A percentile compares a stretch with the other conserved stretches of the same genome.
These are phyloP conservation scores for Talaromyces verruculosus DNA, from an alignment of 2,329 filamentous ascomycete genomes.

Conservation along the genomic window DNA sequence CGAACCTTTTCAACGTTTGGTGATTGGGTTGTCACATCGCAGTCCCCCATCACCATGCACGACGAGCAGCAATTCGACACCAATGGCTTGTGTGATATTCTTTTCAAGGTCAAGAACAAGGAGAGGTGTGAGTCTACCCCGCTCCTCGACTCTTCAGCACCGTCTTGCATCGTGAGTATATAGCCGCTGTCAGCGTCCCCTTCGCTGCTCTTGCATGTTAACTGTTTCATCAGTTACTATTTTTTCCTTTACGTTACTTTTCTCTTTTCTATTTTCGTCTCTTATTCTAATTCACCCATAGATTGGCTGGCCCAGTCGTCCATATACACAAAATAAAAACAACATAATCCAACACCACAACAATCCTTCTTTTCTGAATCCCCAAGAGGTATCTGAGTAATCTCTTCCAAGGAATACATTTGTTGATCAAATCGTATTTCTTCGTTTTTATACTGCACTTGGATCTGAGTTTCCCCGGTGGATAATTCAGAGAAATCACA, in stretches of 20 bases:
- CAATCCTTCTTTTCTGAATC: conserved; percentile 24
- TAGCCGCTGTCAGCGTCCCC: conserved; percentile 32
- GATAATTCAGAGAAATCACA: conserved; percentile 19
- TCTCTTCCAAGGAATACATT: conserved; percentile 27
- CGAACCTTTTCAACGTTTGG: background rate
- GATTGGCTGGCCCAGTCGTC: conserved; percentile 48
- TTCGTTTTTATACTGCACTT: conserved; percentile 13
- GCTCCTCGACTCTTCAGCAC: conserved; percentile 19
- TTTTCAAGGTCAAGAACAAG: background rate
- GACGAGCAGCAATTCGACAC: conserved; percentile 11
- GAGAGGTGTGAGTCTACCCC: conserved; percentile 10
- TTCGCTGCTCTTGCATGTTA: conserved; percentile 17
- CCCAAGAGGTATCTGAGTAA: conserved; percentile 6
- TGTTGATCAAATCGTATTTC: conserved; percentile 39
- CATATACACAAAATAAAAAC: conserved; percentile 13
- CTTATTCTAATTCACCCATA: conserved; percentile 29
- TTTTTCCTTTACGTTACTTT: conserved; percentile 26
- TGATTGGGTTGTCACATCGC: conserved; percentile 7
- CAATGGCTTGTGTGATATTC: conserved; percentile 1
- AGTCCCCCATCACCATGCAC: conserved; percentile 14
- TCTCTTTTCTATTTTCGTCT: conserved; percentile 36
- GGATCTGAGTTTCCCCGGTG: conserved; percentile 17
- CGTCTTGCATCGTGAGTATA: conserved; percentile 28
- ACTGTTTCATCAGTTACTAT: conserved; percentile 24
- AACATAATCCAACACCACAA: conserved; percentile 19